Evolutionary conservation across 371 early-diverging fungal species (phyloP).

Genomic region (Mortierella sp.): DNA sequence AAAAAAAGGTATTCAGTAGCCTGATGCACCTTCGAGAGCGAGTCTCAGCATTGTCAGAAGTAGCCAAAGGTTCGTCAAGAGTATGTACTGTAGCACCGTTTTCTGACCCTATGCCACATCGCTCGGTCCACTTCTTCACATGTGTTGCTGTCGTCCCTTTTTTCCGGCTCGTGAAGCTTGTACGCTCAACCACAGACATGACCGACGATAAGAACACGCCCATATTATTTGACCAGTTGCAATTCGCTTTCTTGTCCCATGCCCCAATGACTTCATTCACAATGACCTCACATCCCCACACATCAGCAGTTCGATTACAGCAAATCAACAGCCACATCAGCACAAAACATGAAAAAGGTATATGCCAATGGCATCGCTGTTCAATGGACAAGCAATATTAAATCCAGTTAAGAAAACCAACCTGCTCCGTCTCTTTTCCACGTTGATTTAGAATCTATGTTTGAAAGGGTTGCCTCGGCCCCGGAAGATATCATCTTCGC

Average conservation of each 20-base stretch:
- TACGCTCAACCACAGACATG: background rate
- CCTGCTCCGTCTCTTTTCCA: background rate
- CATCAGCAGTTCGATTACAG: conserved; percentile 34
- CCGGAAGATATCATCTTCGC: conserved; percentile 95
- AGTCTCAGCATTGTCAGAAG: too few species aligned
- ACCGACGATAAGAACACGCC: too few species aligned
- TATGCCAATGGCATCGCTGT: background rate
- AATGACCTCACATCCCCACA: conserved; percentile 18
- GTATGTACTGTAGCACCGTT: too few species aligned
- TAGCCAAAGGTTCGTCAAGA: too few species aligned
- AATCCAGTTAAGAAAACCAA: background rate
- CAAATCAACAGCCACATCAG: conserved; percentile 36
- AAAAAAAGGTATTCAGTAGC: too few species aligned
- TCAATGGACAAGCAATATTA: background rate
- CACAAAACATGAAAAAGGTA: conserved; percentile 4
- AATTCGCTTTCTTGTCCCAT: background rate
- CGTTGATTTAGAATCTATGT: conserved; percentile 59
- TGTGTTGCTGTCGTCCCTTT: background rate
- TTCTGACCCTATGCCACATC: too few species aligned
- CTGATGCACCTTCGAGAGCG: too few species aligned
- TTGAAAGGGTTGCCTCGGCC: conserved; percentile 74
- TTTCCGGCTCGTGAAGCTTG: background rate
- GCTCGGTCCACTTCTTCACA: too few species aligned
- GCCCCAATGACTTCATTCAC: background rate
- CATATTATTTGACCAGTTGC: too few species aligned